These are phyloP conservation scores for Trichoderma reesei DNA, from an alignment of 495 filamentous ascomycete genomes.

Conservation along the genomic window DNA sequence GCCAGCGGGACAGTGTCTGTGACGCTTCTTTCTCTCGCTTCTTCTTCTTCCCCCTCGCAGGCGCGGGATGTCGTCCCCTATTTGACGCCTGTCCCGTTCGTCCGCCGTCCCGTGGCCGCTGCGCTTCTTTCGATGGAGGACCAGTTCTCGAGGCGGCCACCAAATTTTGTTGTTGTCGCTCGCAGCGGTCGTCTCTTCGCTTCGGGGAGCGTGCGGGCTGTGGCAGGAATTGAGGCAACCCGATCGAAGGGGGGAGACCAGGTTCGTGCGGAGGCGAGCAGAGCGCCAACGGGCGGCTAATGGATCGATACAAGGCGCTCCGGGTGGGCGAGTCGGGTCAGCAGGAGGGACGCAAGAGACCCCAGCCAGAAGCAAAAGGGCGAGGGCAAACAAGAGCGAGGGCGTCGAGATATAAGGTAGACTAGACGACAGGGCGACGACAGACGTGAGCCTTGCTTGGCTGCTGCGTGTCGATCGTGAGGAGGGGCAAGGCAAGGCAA, in stretches of 20 bases:
- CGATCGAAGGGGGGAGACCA: neutral
- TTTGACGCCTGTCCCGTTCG: neutral
- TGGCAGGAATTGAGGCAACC: neutral
- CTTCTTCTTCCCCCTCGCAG: neutral
- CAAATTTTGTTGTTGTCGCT: neutral
- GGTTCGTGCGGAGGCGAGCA: conserved; percentile 4
- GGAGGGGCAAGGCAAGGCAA: too few relatives aligned
- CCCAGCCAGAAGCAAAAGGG: neutral
- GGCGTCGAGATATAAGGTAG: neutral
- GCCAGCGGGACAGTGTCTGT: too few relatives aligned
- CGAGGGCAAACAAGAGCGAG: neutral
- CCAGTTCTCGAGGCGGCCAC: neutral
- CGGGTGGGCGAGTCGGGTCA: neutral
- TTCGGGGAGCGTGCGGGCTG: neutral
- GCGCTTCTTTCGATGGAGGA: neutral
- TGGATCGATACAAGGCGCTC: neutral
- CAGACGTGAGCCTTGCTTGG: too few relatives aligned
- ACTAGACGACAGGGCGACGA: neutral
- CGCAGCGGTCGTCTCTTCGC: neutral
- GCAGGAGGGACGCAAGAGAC: neutral
- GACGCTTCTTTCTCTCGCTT: neutral
- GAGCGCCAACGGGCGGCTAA: neutral
- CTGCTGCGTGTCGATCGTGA: neutral
- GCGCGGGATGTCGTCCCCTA: conserved; percentile 2
- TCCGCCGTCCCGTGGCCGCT: neutral